phyloP scores from a whole-genome alignment of 495 filamentous ascomycete species.

The Podospora pseudoanserina region DNA sequence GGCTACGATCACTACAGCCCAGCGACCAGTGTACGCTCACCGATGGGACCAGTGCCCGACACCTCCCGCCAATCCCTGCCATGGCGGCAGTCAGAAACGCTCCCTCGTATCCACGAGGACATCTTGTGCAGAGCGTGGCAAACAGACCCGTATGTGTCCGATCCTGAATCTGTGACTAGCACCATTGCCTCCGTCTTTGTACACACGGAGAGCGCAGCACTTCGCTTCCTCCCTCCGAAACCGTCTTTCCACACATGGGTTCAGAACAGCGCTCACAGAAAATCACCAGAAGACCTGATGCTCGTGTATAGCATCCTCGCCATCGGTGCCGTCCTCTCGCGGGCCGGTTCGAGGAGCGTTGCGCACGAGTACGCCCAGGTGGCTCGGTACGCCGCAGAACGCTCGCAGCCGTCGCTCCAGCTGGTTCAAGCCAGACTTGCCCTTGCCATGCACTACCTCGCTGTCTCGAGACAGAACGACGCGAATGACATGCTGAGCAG shows the following conservation, averaged over 20 bases:
- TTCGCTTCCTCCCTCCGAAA: not conserved
- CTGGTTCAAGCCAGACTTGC: constrained; percentile 60
- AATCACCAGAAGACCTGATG: constrained; percentile 65
- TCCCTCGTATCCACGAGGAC: constrained; percentile 45
- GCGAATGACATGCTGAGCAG: constrained; percentile 59
- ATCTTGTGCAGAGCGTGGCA: constrained; percentile 57
- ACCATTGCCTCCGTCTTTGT: constrained; percentile 19
- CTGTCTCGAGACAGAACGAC: constrained; percentile 49
- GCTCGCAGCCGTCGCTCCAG: constrained; percentile 52
- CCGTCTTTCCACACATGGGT: constrained; percentile 31
- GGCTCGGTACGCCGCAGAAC: constrained; percentile 55
- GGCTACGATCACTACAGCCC: constrained; percentile 43
- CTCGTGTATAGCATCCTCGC: constrained; percentile 64
- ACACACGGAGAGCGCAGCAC: constrained; percentile 12
- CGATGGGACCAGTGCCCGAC: constrained; percentile 36
- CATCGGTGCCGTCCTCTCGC: constrained; percentile 46
- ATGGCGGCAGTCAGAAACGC: constrained; percentile 41
- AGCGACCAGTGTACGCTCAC: constrained; percentile 27
- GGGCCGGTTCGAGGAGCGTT: constrained; percentile 48
- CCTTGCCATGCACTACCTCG: constrained; percentile 62
- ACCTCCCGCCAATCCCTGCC: constrained; percentile 28
- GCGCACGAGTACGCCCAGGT: constrained; percentile 51
- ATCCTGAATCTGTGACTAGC: not conserved
- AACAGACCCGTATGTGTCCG: constrained; percentile 57
- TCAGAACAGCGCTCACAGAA: constrained; percentile 46